Percentiles rank a stretch among this genome's conserved stretches.
Conservation (phyloP, 768 basidiomycete species). For the Leucocoprinus sp. region DNA sequence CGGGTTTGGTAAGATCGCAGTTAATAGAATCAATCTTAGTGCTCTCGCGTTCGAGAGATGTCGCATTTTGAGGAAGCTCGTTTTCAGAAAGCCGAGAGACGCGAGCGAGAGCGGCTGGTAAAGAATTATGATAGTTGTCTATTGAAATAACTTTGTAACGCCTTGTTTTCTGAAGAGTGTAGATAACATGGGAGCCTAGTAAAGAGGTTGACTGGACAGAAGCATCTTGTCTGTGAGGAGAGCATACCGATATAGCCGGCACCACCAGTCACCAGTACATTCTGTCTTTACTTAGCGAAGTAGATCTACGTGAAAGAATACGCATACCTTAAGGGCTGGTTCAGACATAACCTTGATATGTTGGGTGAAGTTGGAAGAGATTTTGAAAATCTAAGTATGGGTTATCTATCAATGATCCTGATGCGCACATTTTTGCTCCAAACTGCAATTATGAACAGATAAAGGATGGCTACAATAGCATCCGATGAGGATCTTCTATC, state of each 20-base stretch:
- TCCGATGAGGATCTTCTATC: too few relatives aligned
- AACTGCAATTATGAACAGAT: too few relatives aligned
- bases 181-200: conserved; percentile 90
- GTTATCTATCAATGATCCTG: conserved; percentile 16
- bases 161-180: conserved; percentile 75
- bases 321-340: conserved; percentile 40
- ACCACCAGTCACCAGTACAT: conserved; percentile 51
- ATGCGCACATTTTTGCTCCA: too few relatives aligned
- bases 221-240: conserved; percentile 1
- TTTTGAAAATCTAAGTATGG: conserved; percentile 10
- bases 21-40: conserved; percentile 60
- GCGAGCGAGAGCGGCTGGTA: conserved; percentile 62
- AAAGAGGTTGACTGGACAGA: conserved; percentile 4
- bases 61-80: conserved; percentile 57
- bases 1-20: conserved; percentile 69
- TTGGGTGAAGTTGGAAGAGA: conserved; percentile 6
- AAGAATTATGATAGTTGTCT: conserved; percentile 94
- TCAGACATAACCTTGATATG: conserved; percentile 11
- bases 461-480: too few relatives aligned
- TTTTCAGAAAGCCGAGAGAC: conserved; percentile 74
- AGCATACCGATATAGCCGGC: conserved; percentile 82
- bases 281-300: conserved; percentile 24
- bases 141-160: conserved; percentile 89
- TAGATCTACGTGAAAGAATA: conserved; percentile 7
- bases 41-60: conserved; percentile 62